Evolutionary conservation across 257 asterid genomes (phyloP).

Genomic region (Solanum peruvianum): DNA sequence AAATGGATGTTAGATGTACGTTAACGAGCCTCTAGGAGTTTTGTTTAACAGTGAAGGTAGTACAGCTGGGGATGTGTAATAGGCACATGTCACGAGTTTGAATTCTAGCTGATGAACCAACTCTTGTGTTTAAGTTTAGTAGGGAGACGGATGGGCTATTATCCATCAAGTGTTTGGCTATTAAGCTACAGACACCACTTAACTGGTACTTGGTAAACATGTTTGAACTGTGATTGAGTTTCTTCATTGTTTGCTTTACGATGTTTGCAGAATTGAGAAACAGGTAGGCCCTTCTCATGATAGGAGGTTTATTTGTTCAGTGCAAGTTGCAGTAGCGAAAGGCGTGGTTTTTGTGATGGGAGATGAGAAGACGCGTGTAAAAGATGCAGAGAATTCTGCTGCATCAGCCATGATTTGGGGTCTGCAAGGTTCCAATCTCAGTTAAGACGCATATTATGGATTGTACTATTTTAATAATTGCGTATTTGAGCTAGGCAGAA

Average conservation of each 20-base stretch:
- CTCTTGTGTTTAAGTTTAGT: background rate
- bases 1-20: background rate
- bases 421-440: conserved; percentile 21
- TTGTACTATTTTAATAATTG: background rate
- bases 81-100: background rate
- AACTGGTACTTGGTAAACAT: background rate
- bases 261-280: conserved; percentile 33
- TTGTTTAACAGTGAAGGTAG: background rate
- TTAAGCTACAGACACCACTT: background rate
- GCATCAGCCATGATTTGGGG: conserved; percentile 50
- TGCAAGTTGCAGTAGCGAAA: conserved; percentile 28
- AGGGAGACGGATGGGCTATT: background rate
- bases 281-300: conserved; percentile 47
- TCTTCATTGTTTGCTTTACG: background rate
- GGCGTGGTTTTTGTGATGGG: conserved; percentile 22
- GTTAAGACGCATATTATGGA: conserved; percentile 3
- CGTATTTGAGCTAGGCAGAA: background rate
- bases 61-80: background rate
- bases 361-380: conserved; percentile 37
- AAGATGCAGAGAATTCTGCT: conserved; percentile 77
- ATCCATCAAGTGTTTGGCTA: background rate
- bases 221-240: background rate
- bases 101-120: background rate
- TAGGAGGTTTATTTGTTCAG: conserved; percentile 56
- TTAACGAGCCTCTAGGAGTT: background rate